These are phyloP conservation scores for Blepharisma stoltei DNA, from an alignment of 73 alveolate genomes.

Conservation along the genomic window DNA sequence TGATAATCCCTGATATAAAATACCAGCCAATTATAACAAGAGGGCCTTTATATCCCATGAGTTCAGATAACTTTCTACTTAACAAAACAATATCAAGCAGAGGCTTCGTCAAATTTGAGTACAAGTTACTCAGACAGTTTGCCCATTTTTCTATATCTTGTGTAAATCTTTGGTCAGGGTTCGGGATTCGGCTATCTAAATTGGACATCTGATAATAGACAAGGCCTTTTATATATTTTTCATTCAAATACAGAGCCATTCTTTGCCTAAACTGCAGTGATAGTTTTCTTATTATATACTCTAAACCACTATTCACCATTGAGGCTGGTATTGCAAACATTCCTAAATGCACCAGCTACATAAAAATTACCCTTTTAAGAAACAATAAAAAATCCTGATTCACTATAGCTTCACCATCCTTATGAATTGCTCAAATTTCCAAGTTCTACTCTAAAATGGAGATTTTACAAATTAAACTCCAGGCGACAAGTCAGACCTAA, in stretches of 20 bases:
- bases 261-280: slow-evolving; percentile 77
- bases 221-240: slow-evolving; percentile 71
- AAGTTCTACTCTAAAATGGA: no score
- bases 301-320: slow-evolving; percentile 73
- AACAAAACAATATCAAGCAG: slow-evolving; percentile 79
- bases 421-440: no score
- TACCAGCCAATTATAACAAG: slow-evolving; percentile 72
- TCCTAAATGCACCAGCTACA: slow-evolving; percentile 4
- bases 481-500: no score
- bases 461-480: no score
- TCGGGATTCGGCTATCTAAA: slow-evolving; percentile 70
- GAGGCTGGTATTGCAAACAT: slow-evolving; percentile 85
- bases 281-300: slow-evolving; percentile 60
- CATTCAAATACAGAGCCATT: slow-evolving; percentile 64
- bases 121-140: slow-evolving; percentile 58
- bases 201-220: slow-evolving; percentile 73
- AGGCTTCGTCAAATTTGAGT: slow-evolving; percentile 84
- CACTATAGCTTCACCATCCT: slow-evolving; percentile 15
- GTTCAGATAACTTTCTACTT: slow-evolving; percentile 78
- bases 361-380: background rate
- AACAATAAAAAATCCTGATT: background rate
- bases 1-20: slow-evolving; percentile 58
- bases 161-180: slow-evolving; percentile 86
- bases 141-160: slow-evolving; percentile 91
- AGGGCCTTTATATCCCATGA: slow-evolving; percentile 91